Conservation (phyloP, 352 stramenopile genomes). For the Aphanomyces cochlioides region DNA sequence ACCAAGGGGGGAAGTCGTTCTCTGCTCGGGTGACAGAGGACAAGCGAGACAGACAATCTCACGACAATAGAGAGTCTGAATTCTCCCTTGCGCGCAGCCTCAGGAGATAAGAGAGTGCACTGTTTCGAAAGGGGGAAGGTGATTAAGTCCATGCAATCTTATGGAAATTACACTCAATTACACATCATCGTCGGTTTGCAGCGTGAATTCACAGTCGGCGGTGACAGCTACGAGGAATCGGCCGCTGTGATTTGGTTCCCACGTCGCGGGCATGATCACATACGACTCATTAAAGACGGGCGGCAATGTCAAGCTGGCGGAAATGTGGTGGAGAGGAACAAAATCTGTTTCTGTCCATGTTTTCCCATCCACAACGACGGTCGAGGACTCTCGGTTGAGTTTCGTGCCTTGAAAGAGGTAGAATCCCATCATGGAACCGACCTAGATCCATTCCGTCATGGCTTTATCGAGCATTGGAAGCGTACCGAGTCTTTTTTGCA, state of each 20-base stretch:
- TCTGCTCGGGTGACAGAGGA: too few species aligned
- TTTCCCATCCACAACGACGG: conserved; percentile 63
- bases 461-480: background rate
- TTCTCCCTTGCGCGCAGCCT: too few species aligned
- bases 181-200: conserved; percentile 33
- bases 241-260: conserved; percentile 70
- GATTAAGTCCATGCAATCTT: too few species aligned
- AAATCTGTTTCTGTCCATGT: conserved; percentile 83
- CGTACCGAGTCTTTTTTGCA: conserved; percentile 71
- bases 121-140: too few species aligned
- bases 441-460: conserved; percentile 10
- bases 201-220: conserved; percentile 76
- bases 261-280: conserved; percentile 87
- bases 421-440: conserved; percentile 89
- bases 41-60: too few species aligned
- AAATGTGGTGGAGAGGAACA: conserved; percentile 66
- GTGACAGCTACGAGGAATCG: conserved; percentile 83
- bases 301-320: conserved; percentile 61
- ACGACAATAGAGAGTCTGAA: too few species aligned
- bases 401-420: conserved; percentile 71
- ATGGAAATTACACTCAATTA: background rate
- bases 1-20: too few species aligned
- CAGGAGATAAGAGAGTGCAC: too few species aligned
- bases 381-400: conserved; percentile 40
- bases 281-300: conserved; percentile 76